phyloP scores from a whole-genome alignment of 2,329 filamentous ascomycete species.

The Dactylellina parvicollis region DNA sequence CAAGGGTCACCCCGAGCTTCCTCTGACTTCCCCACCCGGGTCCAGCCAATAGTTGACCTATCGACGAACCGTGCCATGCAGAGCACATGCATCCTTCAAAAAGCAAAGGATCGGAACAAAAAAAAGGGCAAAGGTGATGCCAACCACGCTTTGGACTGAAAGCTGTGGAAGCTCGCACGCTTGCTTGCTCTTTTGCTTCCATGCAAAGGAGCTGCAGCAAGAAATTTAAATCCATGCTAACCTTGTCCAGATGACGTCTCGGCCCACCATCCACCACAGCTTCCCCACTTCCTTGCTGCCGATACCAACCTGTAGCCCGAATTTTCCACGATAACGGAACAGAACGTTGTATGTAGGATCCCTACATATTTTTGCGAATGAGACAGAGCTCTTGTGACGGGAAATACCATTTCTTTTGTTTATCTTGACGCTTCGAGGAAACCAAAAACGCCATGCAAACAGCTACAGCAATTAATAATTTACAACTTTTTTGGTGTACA shows the following conservation, averaged over 20 bases:
- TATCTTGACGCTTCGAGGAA: background rate
- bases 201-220: constrained; percentile 2
- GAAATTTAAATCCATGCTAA: constrained; percentile 21
- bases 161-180: constrained; percentile 15
- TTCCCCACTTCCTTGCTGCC: constrained; percentile 33
- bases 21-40: constrained; percentile 27
- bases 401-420: background rate
- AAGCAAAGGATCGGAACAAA: constrained; percentile 24
- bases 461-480: background rate
- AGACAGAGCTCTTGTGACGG: constrained; percentile 10
- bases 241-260: constrained; percentile 52
- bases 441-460: background rate
- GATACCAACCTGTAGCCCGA: constrained; percentile 41
- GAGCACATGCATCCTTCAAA: constrained; percentile 30
- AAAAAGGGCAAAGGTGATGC: constrained; percentile 2
- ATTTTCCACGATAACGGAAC: constrained; percentile 20
- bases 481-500: too few relatives aligned
- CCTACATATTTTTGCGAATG: constrained; percentile 5
- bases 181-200: background rate
- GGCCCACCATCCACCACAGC: constrained; percentile 28
- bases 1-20: constrained; percentile 32
- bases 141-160: background rate
- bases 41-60: constrained; percentile 31
- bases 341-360: background rate
- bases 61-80: constrained; percentile 42